These are phyloP conservation scores for Fistulifera pelliculosa DNA, from an alignment of 108 stramenopile species.

Conservation along the genomic window DNA sequence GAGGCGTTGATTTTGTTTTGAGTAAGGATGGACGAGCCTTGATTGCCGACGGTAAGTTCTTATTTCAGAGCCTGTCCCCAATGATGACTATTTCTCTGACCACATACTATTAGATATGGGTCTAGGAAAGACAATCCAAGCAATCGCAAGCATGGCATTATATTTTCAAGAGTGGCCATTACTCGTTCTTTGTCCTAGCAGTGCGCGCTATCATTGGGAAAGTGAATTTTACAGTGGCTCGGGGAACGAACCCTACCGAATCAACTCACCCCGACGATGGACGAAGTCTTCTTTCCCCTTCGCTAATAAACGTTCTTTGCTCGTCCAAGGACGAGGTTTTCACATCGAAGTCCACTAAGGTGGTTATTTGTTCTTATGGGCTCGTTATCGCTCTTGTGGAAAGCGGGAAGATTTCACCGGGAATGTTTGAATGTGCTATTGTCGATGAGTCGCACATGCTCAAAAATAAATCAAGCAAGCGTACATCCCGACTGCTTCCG, in stretches of 20 bases:
- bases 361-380: slow-evolving; percentile 82
- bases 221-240: slow-evolving; percentile 84
- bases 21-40: slow-evolving; percentile 79
- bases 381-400: slow-evolving; percentile 57
- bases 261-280: slow-evolving; percentile 7
- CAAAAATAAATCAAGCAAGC: slow-evolving; percentile 76
- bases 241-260: slow-evolving; percentile 25
- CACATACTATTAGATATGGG: slow-evolving; percentile 26
- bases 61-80: neutral
- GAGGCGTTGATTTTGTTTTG: slow-evolving; percentile 76
- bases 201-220: slow-evolving; percentile 93
- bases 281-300: slow-evolving; percentile 25
- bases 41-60: slow-evolving; percentile 62
- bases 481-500: slow-evolving; percentile 73
- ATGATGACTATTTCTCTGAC: neutral
- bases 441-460: slow-evolving; percentile 96
- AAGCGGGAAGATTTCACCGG: slow-evolving; percentile 29
- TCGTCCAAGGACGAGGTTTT: slow-evolving; percentile 49
- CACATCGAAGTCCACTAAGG: slow-evolving; percentile 31
- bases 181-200: slow-evolving; percentile 83
- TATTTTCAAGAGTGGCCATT: slow-evolving; percentile 87
- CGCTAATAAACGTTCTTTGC: slow-evolving; percentile 67
- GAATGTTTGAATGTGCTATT: slow-evolving; percentile 79
- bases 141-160: slow-evolving; percentile 79
- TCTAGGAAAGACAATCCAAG: slow-evolving; percentile 87